Conservation (phyloP, 2,329 filamentous ascomycete species). For the Colletotrichum magnum region DNA sequence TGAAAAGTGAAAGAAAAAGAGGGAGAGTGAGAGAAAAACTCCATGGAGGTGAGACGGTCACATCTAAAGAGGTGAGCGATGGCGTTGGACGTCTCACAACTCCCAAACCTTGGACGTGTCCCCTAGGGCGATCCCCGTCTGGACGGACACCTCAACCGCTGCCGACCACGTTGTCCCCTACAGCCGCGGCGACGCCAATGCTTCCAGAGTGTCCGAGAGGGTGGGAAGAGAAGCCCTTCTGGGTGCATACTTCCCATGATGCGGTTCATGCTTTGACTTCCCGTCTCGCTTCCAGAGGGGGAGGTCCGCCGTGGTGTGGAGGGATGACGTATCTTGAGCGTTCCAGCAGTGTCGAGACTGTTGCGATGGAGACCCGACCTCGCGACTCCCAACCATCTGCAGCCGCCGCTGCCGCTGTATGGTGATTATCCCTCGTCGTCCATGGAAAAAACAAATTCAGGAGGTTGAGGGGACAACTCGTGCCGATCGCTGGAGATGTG, state of each 20-base stretch:
- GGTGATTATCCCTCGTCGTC: too few species aligned
- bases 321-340: conserved; percentile 20
- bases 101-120: conserved; percentile 22
- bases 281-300: background rate
- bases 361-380: conserved; percentile 14
- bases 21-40: background rate
- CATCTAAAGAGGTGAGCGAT: conserved; percentile 8
- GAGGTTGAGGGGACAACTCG: conserved; percentile 8
- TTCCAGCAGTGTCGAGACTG: conserved; percentile 3
- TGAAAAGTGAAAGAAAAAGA: too few species aligned
- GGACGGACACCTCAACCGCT: background rate
- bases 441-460: background rate
- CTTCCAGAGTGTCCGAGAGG: background rate
- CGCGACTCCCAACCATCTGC: background rate
- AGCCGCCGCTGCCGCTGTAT: too few species aligned
- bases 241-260: background rate
- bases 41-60: conserved; percentile 36
- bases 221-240: background rate
- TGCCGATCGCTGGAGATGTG: background rate
- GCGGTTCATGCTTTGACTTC: conserved; percentile 23
- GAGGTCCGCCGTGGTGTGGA: too few species aligned
- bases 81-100: conserved; percentile 12
- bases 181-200: background rate
- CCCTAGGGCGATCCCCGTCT: conserved; percentile 5
- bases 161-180: conserved; percentile 17